Evolutionary conservation across 805 yeast species (phyloP), one percentile per base, ranked within the genome.

Genomic region (Ogataea degrootiae): DNA sequence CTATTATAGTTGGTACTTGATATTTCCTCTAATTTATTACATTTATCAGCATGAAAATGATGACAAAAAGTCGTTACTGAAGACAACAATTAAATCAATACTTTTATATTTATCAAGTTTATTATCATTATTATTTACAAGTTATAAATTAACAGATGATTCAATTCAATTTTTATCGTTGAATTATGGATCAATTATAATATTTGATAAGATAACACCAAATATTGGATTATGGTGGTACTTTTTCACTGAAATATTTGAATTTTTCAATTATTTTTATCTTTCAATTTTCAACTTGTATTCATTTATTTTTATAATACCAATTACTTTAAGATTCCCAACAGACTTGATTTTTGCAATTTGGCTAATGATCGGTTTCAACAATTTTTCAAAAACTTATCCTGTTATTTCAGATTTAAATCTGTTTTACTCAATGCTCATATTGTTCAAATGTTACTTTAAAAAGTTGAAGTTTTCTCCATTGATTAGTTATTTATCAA

Each of bases 181-280:
- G 9, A 74, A 79, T 37, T 88, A 84, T 59, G 82, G 84, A 15
- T 72, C 80, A 4, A 66, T 77, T 6, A 60, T 88, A 6, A 69
- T 71, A 22, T 83, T 87, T 57, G 74, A 74, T 36, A 91, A 88
- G 53, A 79, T 90, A 51, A 74, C 83, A 5, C 99, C 99, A 26
- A 94, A 94, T 66, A 65, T 94, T 54, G 99, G 99, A 0, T 71
- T 94, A 19, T 94, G 99, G 99, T 94, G 99, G 99, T 94, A 94
- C 70, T 82, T 91, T 58, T 94, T 94, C 72, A 86, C 92, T 38
- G 99, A 94, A 66, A 87, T 94, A 80, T 94, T 94, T 68, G 94
- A 85, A 46, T 86, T 82, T 61, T 94, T 92, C 73, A 76, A 84
- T 29, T 82, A 87, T 19, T 90, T 94, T 60, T 94, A 87, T 72